Base-by-base conservation (phyloP, 768 basidiomycete species). In the Nidularia pulvinata region DNA sequence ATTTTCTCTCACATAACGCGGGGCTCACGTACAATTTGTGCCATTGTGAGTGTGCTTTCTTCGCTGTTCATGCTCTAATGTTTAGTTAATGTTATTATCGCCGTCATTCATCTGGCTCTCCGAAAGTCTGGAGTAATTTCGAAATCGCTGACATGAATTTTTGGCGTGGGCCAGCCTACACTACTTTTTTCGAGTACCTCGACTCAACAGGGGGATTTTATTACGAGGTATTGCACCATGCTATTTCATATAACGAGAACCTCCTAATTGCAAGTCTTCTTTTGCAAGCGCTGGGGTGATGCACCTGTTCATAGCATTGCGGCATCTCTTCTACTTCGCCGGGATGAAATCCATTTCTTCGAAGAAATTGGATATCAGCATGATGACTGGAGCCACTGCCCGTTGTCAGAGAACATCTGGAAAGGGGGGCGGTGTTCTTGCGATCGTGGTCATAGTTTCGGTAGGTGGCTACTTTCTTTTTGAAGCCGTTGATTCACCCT, bases 131-230 rank as follows among this genome's bases (percentile, higher is more conserved):
- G 91, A 89, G 85, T 60, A 95, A 94, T 67, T 95, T 95, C 61
- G 93, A 95, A 70, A 96, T 98, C 54, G 93, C 84, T 2, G 84
- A 88, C 62, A 84, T 97, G 77, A 85, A 92, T 58, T 91, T 96
- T 65, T 96, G 93, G 92, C 76, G 93, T 52, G 76, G 81, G 1
- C 85, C 92, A 58, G 88, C 91, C 0, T 98, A 97, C 69, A 79
- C 81, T 59, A 80, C 83, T 46, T 95, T 88, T 72, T 96, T 96
- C 61, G 83, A 91, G 33, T 81, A 82, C 65, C 80, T 96, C 33
- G 95, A 96, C 58, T 69, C 78, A 2, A 82, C 83, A 46, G 94
- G 94, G 39, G 94, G 94, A 4, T 94, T 95, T 70, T 95, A 95
- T 72, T 95, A 94, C 62, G 93, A 94, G 84, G 89, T 88, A 30